Conservation (phyloP, 2,329 filamentous ascomycete genomes). For the Pyrenophora tritici-repentis region DNA sequence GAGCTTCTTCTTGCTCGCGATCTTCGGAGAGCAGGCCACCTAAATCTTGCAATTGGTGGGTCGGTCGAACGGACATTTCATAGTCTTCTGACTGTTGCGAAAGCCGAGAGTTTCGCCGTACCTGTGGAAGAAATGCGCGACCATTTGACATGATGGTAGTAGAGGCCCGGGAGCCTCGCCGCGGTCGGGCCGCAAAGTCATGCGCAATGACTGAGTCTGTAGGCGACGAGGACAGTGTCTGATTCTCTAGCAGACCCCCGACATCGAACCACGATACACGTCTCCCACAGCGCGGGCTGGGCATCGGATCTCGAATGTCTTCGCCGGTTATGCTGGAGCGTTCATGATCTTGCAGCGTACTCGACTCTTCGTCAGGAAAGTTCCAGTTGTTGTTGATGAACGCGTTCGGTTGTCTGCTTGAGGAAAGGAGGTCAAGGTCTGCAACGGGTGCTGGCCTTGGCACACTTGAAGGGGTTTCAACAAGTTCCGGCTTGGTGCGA, state of each 20-base stretch:
- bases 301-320: conserved; percentile 41
- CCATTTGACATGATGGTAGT: conserved; percentile 28
- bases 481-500: conserved; percentile 61
- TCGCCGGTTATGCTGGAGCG: conserved; percentile 29
- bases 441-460: conserved; percentile 47
- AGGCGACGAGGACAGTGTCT: conserved; percentile 33
- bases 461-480: conserved; percentile 49
- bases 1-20: conserved; percentile 25
- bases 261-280: conserved; percentile 84
- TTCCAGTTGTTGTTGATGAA: conserved; percentile 42
- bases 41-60: conserved; percentile 33
- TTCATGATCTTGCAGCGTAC: conserved; percentile 23
- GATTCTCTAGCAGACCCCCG: conserved; percentile 71
- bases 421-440: conserved; percentile 34
- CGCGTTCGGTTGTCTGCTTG: conserved; percentile 25
- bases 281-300: conserved; percentile 48
- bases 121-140: conserved; percentile 32
- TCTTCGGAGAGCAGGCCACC: conserved; percentile 34
- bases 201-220: conserved; percentile 47
- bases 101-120: conserved; percentile 38
- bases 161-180: conserved; percentile 40
- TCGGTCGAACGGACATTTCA: conserved; percentile 31
- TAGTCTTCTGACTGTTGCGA: conserved; percentile 44
- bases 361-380: conserved; percentile 34
- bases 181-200: conserved; percentile 48